A percentile compares a stretch with the other conserved stretches of the same genome.
Conservation (phyloP, 2,329 filamentous ascomycete genomes). For the Ascocoryne sarcoides region DNA sequence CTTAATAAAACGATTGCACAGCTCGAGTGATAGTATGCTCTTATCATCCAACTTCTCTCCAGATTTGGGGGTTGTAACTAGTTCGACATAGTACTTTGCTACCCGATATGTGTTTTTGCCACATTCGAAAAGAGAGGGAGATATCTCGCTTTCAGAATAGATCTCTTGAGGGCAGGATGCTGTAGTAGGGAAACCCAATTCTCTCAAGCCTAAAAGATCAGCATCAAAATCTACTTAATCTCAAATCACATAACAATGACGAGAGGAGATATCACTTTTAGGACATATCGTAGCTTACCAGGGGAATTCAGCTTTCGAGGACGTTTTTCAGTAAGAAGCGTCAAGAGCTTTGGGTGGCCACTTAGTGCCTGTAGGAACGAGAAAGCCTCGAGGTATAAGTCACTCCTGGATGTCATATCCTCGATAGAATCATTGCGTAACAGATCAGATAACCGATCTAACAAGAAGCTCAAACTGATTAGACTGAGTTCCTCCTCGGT, state of each 20-base stretch:
- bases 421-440: conserved; percentile 18
- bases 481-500: conserved; percentile 5
- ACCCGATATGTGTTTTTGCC: conserved; percentile 5
- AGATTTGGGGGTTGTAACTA: conserved; percentile 1
- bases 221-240: too few relatives aligned
- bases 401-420: conserved; percentile 10
- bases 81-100: conserved; percentile 3
- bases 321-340: conserved; percentile 10
- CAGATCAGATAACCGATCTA: conserved; percentile 13
- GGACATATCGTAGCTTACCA: too few relatives aligned
- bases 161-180: neutral
- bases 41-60: neutral
- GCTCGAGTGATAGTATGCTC: neutral
- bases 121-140: conserved; percentile 1
- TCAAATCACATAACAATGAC: too few relatives aligned
- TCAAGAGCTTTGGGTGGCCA: conserved; percentile 7
- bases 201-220: neutral
- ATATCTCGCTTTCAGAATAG: neutral
- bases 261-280: too few relatives aligned
- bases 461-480: conserved; percentile 11
- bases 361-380: conserved; percentile 8
- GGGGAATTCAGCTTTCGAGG: conserved; percentile 3
- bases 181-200: neutral
- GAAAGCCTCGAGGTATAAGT: conserved; percentile 11
- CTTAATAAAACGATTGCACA: conserved; percentile 4